Evolutionary conservation across 371 early-diverging fungal species (phyloP).

Genomic region (Lichtheimia hyalospora): DNA sequence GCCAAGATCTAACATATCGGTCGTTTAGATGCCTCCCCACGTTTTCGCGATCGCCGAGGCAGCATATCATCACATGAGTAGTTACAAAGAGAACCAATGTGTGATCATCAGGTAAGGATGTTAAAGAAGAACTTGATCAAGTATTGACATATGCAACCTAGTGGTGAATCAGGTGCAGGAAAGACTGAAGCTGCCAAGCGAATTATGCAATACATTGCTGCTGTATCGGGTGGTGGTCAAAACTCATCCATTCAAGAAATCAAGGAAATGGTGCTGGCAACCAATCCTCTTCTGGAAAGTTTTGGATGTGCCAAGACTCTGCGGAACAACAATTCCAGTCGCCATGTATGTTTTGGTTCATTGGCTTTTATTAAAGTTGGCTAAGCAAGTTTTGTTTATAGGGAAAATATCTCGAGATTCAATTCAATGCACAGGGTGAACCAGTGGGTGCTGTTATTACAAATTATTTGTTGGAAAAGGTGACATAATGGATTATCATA

Average conservation of each 20-base stretch:
- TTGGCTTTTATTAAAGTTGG: not conserved
- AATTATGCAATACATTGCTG: constrained; percentile 97
- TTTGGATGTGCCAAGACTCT: constrained; percentile 99
- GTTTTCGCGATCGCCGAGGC: constrained; percentile 89
- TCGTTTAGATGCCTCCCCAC: constrained; percentile 75
- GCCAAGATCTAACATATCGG: too few relatives aligned
- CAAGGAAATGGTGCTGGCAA: constrained; percentile 95
- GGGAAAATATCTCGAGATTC: constrained; percentile 99
- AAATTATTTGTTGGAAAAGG: constrained; percentile 98
- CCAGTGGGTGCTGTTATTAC: constrained; percentile 98
- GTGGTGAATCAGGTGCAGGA: constrained; percentile 90
- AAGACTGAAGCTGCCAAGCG: constrained; percentile 93
- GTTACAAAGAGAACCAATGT: constrained; percentile 97
- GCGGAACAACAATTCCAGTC: constrained; percentile 98
- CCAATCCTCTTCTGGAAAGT: constrained; percentile 97
- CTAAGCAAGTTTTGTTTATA: constrained; percentile 21
- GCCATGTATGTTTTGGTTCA: constrained; percentile 74
- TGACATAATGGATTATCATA: constrained; percentile 13
- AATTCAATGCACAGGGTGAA: constrained; percentile 89
- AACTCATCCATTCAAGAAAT: constrained; percentile 86
- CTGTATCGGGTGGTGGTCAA: constrained; percentile 80
- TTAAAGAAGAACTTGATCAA: constrained; percentile 30
- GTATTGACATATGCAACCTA: constrained; percentile 13
- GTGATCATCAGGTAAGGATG: constrained; percentile 80
- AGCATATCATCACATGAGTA: constrained; percentile 90